Base-by-base conservation (phyloP, 2,329 filamentous ascomycete genomes). In the Aspergillus vadensis region DNA sequence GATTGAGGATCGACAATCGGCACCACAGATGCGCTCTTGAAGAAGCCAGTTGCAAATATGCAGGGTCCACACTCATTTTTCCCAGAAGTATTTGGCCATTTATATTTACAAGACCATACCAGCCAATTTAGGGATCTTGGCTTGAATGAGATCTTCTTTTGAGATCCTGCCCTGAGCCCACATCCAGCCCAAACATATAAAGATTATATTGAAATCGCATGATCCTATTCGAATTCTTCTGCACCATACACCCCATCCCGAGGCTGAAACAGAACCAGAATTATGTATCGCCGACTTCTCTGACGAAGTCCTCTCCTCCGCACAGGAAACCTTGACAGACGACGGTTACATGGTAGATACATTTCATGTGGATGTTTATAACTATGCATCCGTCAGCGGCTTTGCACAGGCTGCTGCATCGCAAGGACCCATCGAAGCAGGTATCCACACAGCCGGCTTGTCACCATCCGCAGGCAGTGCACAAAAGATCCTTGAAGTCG, bases 381-480 rank as follows among this genome's bases (percentile, higher is more conserved):
- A 55, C 25, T 43, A 19, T 19, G 15, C 36, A 4, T 55, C 60
- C 3, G 56, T 62, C 3, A n/a, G 39, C n/a, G 21, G 30, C 12
- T 38, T 62, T 8, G 60, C 60, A 5, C 30, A 49, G 27, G 5
- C 23, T 1, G 60, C 56, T 17, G n/a, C 56, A 8, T 19, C 27
- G 8, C 30, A 23, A 10, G 60, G 60, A 3, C 32, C 23, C 3
- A 59, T 62, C 41, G 25, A 39, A 5, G 27, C 23, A n/a, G 32
- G 59, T 17, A 52, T 47, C 38, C 51, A 62, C 19, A 56, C 60
- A 2, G 60, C 60, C 14, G 60, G 60, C 1, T 12, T 62, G n/a
- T 59, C 60, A 19, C 60, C 59, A 12, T 30, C 32, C 9, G 14
- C 43, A 23, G 23, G 38, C 9, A n/a, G 12, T 8, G 8, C 52